Evolutionary conservation across 1,284 basidiomycete genomes (phyloP).

Genomic region (Leccinum subfulvum): DNA sequence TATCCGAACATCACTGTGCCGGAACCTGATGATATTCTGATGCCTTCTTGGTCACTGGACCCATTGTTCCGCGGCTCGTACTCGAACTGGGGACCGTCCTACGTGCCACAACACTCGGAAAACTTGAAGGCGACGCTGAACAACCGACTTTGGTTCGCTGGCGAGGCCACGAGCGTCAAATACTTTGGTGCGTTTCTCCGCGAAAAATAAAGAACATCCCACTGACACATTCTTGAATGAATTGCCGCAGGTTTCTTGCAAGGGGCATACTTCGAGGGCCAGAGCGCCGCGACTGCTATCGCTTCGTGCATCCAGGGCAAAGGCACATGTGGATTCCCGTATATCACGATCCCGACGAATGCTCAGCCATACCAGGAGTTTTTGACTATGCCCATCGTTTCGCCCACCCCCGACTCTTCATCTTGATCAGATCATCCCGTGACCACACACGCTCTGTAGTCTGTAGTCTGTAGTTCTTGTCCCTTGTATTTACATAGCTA

Average conservation of each 20-base stretch:
- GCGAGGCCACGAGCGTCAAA: conserved; percentile 57
- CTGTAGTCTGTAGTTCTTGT: not conserved
- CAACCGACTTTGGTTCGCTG: conserved; percentile 56
- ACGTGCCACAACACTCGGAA: conserved; percentile 39
- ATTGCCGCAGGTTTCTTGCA: conserved; percentile 40
- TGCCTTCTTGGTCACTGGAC: conserved; percentile 56
- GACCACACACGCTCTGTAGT: not conserved
- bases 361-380: conserved; percentile 20
- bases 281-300: conserved; percentile 35
- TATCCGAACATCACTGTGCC: conserved; percentile 54
- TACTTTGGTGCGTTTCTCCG: conserved; percentile 49
- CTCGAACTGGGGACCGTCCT: conserved; percentile 56
- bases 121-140: conserved; percentile 51
- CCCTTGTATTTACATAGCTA: not conserved
- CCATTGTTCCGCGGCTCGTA: conserved; percentile 65
- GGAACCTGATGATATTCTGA: conserved; percentile 52
- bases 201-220: no score
- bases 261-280: conserved; percentile 45
- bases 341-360: conserved; percentile 30
- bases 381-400: not conserved
- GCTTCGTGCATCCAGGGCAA: conserved; percentile 38
- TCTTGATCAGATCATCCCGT: not conserved
- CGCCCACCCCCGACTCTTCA: not conserved
- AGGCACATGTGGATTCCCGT: conserved; percentile 29
- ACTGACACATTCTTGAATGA: no score